These are phyloP conservation scores for Plicaturopsis crispa DNA, from an alignment of 768 basidiomycete genomes.

Conservation along the genomic window DNA sequence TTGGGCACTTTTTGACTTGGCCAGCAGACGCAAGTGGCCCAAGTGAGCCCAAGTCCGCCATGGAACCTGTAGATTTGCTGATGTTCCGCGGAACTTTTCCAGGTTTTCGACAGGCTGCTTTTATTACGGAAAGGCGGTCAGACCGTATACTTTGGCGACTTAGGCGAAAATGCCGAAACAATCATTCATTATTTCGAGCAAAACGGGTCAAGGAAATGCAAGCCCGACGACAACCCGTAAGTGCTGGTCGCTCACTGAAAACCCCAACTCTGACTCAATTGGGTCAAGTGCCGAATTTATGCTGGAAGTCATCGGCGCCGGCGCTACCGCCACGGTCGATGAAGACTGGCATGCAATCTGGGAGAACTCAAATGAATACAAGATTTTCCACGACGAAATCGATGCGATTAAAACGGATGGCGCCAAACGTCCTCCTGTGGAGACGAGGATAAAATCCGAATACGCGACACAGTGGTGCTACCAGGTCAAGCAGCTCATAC, in stretches of 20 bases:
- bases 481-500: conserved; percentile 36
- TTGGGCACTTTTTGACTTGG: no score
- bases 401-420: conserved; percentile 43
- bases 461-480: conserved; percentile 48
- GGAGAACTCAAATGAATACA: conserved; percentile 41
- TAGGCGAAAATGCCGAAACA: conserved; percentile 53
- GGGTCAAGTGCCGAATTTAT: conserved; percentile 61
- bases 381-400: conserved; percentile 29
- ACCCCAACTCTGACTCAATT: no score
- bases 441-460: conserved; percentile 28
- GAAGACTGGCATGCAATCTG: conserved; percentile 58
- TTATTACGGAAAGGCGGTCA: conserved; percentile 74
- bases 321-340: conserved; percentile 47
- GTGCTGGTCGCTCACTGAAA: no score
- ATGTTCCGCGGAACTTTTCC: conserved; percentile 79
- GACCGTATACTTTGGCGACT: conserved; percentile 67
- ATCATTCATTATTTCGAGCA: conserved; percentile 73
- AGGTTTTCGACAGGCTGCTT: conserved; percentile 71
- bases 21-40: no score
- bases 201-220: conserved; percentile 60
- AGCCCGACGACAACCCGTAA: conserved; percentile 65
- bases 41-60: no score
- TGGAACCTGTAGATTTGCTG: no score
- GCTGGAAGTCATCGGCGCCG: conserved; percentile 74
- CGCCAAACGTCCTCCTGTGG: conserved; percentile 27